Percentiles rank a stretch among this genome's conserved stretches.
Evolutionary conservation across 208 protist species (phyloP).

Genomic region (Crithidia expoeki): DNA sequence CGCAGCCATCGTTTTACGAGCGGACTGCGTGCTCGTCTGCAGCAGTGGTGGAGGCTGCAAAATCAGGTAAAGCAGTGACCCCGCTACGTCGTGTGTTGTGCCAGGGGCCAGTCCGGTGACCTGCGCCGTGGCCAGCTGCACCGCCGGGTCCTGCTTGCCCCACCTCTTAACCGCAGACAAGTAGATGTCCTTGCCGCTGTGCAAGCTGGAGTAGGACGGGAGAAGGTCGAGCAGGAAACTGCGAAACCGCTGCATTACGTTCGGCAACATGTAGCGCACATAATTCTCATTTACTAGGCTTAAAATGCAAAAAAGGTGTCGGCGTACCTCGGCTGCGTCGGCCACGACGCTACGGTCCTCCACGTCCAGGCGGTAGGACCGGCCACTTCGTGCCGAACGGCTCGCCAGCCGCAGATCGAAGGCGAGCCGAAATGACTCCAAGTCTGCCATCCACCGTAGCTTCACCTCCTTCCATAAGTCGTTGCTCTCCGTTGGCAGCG

Average conservation of each 20-base stretch:
- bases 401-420: slow-evolving; percentile 9
- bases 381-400: background rate
- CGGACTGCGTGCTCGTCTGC: slow-evolving; percentile 26
- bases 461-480: slow-evolving; percentile 42
- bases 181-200: slow-evolving; percentile 22
- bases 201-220: slow-evolving; percentile 4
- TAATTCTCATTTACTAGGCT: slow-evolving; percentile 41
- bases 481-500: background rate
- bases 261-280: slow-evolving; percentile 30
- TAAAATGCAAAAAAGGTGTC: slow-evolving; percentile 39
- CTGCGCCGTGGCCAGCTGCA: slow-evolving; percentile 45
- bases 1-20: slow-evolving; percentile 21
- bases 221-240: slow-evolving; percentile 18
- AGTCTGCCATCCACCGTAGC: slow-evolving; percentile 44
- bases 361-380: slow-evolving; percentile 24
- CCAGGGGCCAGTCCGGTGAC: slow-evolving; percentile 42
- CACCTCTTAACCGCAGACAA: slow-evolving; percentile 37
- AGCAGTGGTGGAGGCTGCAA: slow-evolving; percentile 49
- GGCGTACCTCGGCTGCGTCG: slow-evolving; percentile 35
- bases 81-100: slow-evolving; percentile 40
- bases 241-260: slow-evolving; percentile 9
- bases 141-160: slow-evolving; percentile 48
- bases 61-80: slow-evolving; percentile 42
- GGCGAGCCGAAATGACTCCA: slow-evolving; percentile 36
- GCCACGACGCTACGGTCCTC: slow-evolving; percentile 26